Conservation (phyloP, 768 basidiomycete genomes). For the Boletellus ananas region DNA sequence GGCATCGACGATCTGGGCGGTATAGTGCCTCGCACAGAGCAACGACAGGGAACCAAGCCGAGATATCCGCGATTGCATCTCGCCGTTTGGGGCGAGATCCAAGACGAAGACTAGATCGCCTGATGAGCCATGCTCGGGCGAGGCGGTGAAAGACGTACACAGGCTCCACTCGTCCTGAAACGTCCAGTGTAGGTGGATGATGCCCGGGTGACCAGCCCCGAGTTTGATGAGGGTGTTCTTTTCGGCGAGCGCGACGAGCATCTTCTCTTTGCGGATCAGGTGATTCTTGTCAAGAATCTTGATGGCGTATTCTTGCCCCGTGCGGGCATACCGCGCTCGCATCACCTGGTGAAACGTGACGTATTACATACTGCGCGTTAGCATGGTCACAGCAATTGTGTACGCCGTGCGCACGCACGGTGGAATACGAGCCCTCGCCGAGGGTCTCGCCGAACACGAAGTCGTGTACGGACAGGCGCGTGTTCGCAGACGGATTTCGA, state of each 20-base stretch:
- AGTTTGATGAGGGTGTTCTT: constrained; percentile 71
- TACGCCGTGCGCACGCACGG: constrained; percentile 44
- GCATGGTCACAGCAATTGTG: constrained; percentile 5
- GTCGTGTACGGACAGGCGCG: constrained; percentile 50
- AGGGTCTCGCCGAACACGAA: constrained; percentile 72
- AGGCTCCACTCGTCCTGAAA: constrained; percentile 84
- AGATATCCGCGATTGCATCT: constrained; percentile 68
- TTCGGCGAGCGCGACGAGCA: constrained; percentile 73
- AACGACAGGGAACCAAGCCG: constrained; percentile 84
- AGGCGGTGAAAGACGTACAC: constrained; percentile 49
- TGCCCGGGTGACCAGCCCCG: constrained; percentile 68
- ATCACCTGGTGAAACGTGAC: constrained; percentile 44
- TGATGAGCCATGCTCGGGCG: not conserved
- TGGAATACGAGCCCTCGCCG: constrained; percentile 81
- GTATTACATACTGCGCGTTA: constrained; percentile 9
- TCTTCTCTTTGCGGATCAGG: constrained; percentile 73
- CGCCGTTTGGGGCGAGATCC: constrained; percentile 73
- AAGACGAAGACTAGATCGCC: constrained; percentile 64
- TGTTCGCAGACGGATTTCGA: constrained; percentile 45
- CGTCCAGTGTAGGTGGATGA: constrained; percentile 76
- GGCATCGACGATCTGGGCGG: constrained; percentile 87
- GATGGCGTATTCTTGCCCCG: constrained; percentile 66
- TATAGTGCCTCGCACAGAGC: constrained; percentile 74
- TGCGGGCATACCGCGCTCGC: constrained; percentile 48
- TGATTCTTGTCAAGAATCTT: constrained; percentile 85